Base-by-base conservation (phyloP, 192 early-diverging fungal genomes). In the Pecoramyces ruminantium region DNA sequence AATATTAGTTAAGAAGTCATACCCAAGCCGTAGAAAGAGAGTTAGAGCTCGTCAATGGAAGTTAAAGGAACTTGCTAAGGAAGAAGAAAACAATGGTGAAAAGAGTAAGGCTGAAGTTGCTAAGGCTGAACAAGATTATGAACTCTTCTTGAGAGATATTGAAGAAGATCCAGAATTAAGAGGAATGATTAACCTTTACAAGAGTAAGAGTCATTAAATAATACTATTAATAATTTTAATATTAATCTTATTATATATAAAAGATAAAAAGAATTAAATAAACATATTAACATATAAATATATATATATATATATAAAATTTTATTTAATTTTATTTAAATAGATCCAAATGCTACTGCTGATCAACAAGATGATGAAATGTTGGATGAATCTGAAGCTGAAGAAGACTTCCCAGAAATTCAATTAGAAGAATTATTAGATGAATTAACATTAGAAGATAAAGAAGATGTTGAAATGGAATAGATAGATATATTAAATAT, bases 141-240 rank as follows among this genome's bases (percentile, higher is more conserved):
- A 99, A 85, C 83, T 94, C 83, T 99, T 99, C 88, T 87, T 98
- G 92, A 92, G 95, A 83, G 97, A 99, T 87, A 87, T 99, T 78
- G 97, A 99, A 87, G 97, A 99, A 87, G 97, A 99, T 88, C 89
- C 95, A 29, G 97, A 99, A 87, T 90, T 98, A 80, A 90, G 97
- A 79, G 92, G 93, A 82, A 95, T 94, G 83, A 87, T 99, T 82
- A 97, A 99, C 82, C 89, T 99, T 77, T 99, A 96, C 90, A 97
- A 96, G 87, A 84, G 82, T 83, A 82, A 85, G 25, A 82, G 79
- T 27, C 17, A 78, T 13, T 29, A 85, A 83, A 82, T 77, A 13
- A 21, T 40, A n/a, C n/a, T n/a, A n/a, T n/a, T n/a, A n/a, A n/a
- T n/a, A n/a, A n/a, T n/a, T n/a, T n/a, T n/a, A n/a, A n/a, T n/a